These are phyloP conservation scores for Castanospermum australe DNA, from an alignment of 306 rosid species.

Conservation along the genomic window DNA sequence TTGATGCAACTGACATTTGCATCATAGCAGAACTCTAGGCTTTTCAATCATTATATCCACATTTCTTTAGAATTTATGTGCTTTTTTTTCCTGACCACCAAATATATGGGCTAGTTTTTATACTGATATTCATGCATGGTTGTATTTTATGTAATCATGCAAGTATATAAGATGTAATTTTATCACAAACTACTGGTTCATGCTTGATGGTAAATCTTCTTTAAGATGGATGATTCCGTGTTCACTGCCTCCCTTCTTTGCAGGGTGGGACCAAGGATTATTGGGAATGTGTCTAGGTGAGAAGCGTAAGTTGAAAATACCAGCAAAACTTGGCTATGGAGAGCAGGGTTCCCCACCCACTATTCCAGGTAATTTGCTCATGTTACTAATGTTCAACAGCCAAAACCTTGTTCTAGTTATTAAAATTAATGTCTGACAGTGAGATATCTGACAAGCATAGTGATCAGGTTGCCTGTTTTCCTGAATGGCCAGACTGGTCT, in stretches of 20 bases:
- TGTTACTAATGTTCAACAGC: neutral
- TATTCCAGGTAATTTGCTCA: constrained; percentile 67
- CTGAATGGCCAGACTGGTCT: neutral
- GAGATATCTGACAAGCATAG: neutral
- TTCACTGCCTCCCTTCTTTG: constrained; percentile 7
- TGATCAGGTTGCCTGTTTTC: neutral
- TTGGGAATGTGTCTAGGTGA: constrained; percentile 94
- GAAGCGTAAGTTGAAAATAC: constrained; percentile 95
- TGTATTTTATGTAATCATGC: neutral
- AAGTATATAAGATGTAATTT: neutral
- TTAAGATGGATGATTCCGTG: constrained; percentile 21
- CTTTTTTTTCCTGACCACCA: neutral
- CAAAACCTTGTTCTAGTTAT: neutral
- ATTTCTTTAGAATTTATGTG: neutral
- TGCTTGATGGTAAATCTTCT: constrained; percentile 13
- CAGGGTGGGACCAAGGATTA: constrained; percentile 99
- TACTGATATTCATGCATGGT: neutral
- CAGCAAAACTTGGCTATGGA: constrained; percentile 92
- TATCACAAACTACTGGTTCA: neutral
- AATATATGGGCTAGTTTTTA: neutral
- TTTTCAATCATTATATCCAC: neutral
- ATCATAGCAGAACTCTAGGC: neutral
- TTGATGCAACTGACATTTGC: neutral
- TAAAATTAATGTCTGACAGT: neutral
- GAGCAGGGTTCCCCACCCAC: constrained; percentile 91